phyloP scores from a whole-genome alignment of 306 rosid species.

The Citrullus amarus region DNA sequence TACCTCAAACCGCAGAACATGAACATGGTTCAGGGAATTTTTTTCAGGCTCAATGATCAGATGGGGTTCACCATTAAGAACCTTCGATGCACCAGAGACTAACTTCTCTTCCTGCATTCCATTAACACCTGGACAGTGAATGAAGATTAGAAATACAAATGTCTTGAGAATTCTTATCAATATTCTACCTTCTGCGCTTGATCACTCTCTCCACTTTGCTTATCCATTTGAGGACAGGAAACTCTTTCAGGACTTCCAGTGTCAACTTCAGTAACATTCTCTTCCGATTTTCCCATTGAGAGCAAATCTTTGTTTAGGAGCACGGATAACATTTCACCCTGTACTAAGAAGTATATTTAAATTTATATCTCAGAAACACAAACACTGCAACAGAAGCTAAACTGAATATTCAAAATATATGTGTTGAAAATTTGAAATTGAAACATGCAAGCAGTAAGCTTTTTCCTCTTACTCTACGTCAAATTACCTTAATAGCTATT shows the following conservation, averaged over 20 bases:
- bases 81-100: constrained; percentile 14
- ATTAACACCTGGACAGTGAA: not conserved
- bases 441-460: not conserved
- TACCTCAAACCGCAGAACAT: constrained; percentile 80
- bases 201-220: constrained; percentile 17
- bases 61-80: constrained; percentile 24
- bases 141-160: constrained; percentile 2
- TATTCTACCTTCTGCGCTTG: constrained; percentile 21
- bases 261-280: constrained; percentile 18
- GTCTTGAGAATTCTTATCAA: not conserved
- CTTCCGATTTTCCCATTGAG: constrained; percentile 26
- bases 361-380: not conserved
- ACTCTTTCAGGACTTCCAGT: constrained; percentile 13
- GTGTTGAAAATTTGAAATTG: not conserved
- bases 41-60: constrained; percentile 26
- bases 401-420: not conserved
- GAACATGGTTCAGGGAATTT: constrained; percentile 24
- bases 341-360: constrained; percentile 20
- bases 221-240: constrained; percentile 8
- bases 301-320: constrained; percentile 18
- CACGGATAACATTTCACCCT: constrained; percentile 31
- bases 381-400: not conserved
- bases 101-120: constrained; percentile 31
- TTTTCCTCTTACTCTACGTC: not conserved
- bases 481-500: constrained; percentile 23